These are phyloP conservation scores for Peniophora sp. DNA, from an alignment of 1,284 basidiomycete genomes.

Conservation along the genomic window DNA sequence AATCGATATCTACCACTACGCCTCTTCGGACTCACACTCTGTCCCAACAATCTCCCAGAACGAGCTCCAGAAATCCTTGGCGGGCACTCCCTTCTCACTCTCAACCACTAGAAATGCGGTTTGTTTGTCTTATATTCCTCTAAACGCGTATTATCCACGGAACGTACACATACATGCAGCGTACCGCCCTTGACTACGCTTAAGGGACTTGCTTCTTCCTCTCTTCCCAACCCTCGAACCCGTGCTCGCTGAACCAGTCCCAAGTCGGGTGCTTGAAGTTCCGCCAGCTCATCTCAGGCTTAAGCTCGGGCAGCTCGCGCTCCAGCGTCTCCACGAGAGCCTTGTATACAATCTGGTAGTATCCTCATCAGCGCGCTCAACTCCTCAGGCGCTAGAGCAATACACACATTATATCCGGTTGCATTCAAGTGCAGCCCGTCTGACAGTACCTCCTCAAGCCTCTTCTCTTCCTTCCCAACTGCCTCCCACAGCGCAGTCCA, in stretches of 20 bases:
- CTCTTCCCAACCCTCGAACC: constrained; percentile 10
- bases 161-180: too few species aligned
- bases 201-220: not conserved
- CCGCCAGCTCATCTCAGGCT: constrained; percentile 44
- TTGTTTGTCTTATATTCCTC: too few species aligned
- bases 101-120: too few species aligned
- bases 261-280: constrained; percentile 46
- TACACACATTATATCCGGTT: constrained; percentile 62
- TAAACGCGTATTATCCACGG: too few species aligned
- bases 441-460: constrained; percentile 39
- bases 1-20: too few species aligned
- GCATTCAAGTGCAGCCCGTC: constrained; percentile 78
- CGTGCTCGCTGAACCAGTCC: constrained; percentile 14
- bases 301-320: constrained; percentile 57
- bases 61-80: too few species aligned
- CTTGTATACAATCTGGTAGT: constrained; percentile 55
- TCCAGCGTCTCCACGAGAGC: constrained; percentile 51
- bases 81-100: too few species aligned
- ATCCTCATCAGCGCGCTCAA: not conserved
- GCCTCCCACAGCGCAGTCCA: constrained; percentile 64
- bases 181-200: too few species aligned
- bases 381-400: not conserved
- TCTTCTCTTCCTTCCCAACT: constrained; percentile 48
- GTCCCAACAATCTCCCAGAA: too few species aligned
- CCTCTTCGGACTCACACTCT: too few species aligned